phyloP scores from a whole-genome alignment of 2,329 filamentous ascomycete genomes.

The Tolypocladium nubicola region DNA sequence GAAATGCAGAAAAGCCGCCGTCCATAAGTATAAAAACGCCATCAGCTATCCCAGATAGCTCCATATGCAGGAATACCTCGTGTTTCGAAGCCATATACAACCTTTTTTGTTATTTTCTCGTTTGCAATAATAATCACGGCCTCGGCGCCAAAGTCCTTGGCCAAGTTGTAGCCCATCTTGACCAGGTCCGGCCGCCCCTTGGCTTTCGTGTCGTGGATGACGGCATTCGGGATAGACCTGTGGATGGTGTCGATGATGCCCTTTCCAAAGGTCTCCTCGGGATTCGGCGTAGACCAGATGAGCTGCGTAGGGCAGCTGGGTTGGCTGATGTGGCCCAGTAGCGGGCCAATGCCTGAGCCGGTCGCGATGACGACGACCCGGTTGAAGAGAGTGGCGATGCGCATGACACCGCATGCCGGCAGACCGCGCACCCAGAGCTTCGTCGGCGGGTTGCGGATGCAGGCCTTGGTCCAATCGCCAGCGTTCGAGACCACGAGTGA shows the following conservation, averaged over 20 bases:
- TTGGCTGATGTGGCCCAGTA: constrained; percentile 47
- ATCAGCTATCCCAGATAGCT: constrained; percentile 56
- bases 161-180: constrained; percentile 39
- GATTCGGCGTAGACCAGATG: constrained; percentile 57
- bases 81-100: constrained; percentile 59
- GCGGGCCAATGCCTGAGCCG: constrained; percentile 63
- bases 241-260: constrained; percentile 45
- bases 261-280: constrained; percentile 50
- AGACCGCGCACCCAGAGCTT: constrained; percentile 59
- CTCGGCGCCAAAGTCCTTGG: constrained; percentile 47
- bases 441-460: constrained; percentile 50
- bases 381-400: constrained; percentile 55
- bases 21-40: background rate
- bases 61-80: constrained; percentile 59
- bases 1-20: background rate
- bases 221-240: constrained; percentile 46
- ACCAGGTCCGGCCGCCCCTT: constrained; percentile 49
- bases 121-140: constrained; percentile 68
- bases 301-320: constrained; percentile 44
- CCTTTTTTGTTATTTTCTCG: constrained; percentile 52
- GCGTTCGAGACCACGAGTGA: constrained; percentile 62
- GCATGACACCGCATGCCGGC: constrained; percentile 56
- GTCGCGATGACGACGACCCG: constrained; percentile 58
- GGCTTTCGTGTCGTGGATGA: constrained; percentile 56
- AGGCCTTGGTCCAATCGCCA: constrained; percentile 61